Evolutionary conservation across 495 filamentous ascomycete species (phyloP).

Genomic region (Neurospora sp.): DNA sequence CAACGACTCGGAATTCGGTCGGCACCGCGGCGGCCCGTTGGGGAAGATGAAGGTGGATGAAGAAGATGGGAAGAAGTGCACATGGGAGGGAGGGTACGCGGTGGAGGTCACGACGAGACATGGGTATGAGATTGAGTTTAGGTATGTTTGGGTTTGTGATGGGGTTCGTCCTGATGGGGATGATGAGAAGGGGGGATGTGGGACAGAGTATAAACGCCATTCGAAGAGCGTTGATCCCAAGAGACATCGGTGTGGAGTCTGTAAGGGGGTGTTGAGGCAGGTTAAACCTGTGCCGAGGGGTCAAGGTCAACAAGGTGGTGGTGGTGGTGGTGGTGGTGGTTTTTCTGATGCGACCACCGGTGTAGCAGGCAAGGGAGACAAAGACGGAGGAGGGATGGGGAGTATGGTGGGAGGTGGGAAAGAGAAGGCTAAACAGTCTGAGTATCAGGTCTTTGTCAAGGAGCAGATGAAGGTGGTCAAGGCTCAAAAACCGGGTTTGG

Average conservation of each 20-base stretch:
- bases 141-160: slow-evolving; percentile 78
- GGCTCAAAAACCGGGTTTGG: slow-evolving; percentile 38
- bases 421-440: too few relatives aligned
- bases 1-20: background rate
- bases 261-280: slow-evolving; percentile 59
- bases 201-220: slow-evolving; percentile 62
- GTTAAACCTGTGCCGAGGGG: slow-evolving; percentile 63
- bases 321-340: background rate
- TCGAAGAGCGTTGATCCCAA: slow-evolving; percentile 66
- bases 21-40: background rate
- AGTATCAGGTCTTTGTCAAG: slow-evolving; percentile 60
- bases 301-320: slow-evolving; percentile 1
- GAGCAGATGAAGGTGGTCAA: slow-evolving; percentile 49
- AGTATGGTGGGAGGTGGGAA: too few relatives aligned
- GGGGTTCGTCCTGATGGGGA: background rate
- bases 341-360: too few relatives aligned
- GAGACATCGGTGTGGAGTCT: slow-evolving; percentile 58
- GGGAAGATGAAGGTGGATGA: background rate
- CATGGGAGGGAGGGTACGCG: slow-evolving; percentile 3
- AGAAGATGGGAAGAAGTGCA: background rate
- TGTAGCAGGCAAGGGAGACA: too few relatives aligned
- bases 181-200: slow-evolving; percentile 36
- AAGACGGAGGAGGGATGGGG: background rate
- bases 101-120: slow-evolving; percentile 82
- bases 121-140: slow-evolving; percentile 76